These are phyloP conservation scores for Astragalus glycyphyllos DNA, from an alignment of 306 rosid species.

Conservation along the genomic window DNA sequence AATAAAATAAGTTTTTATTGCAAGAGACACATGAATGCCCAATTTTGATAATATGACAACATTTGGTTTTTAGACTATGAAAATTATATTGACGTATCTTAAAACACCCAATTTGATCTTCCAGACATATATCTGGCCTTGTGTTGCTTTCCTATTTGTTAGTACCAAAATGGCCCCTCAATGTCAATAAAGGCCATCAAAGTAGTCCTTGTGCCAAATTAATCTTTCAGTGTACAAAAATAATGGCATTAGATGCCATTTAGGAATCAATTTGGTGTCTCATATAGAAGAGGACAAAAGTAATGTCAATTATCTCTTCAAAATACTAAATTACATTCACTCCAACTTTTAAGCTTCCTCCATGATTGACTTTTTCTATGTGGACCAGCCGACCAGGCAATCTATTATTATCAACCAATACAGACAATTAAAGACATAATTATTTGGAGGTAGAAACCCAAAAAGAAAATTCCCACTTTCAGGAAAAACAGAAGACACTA, in stretches of 20 bases:
- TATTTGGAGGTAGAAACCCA: conserved; percentile 6
- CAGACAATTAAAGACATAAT: not conserved
- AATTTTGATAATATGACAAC: not conserved
- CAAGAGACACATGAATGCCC: not conserved
- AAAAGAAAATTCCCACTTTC: not conserved
- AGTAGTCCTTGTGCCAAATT: not conserved
- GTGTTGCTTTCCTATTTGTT: not conserved
- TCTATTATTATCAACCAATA: conserved; percentile 9
- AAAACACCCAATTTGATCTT: not conserved
- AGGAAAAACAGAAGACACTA: conserved; percentile 13
- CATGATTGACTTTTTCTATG: no score
- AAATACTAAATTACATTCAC: not conserved
- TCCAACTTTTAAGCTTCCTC: not conserved
- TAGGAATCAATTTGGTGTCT: not conserved
- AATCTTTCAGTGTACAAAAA: not conserved
- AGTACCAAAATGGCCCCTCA: conserved; percentile 9
- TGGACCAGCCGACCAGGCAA: not conserved
- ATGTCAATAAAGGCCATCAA: not conserved
- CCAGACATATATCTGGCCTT: conserved; percentile 13
- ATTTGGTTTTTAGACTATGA: not conserved
- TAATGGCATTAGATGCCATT: not conserved
- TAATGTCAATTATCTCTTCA: conserved; percentile 2
- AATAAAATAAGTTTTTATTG: not conserved
- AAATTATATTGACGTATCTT: not conserved
- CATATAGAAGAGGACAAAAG: not conserved